Evolutionary conservation across 2,329 filamentous ascomycete genomes (phyloP).

Genomic region (Penicillium digitatum): DNA sequence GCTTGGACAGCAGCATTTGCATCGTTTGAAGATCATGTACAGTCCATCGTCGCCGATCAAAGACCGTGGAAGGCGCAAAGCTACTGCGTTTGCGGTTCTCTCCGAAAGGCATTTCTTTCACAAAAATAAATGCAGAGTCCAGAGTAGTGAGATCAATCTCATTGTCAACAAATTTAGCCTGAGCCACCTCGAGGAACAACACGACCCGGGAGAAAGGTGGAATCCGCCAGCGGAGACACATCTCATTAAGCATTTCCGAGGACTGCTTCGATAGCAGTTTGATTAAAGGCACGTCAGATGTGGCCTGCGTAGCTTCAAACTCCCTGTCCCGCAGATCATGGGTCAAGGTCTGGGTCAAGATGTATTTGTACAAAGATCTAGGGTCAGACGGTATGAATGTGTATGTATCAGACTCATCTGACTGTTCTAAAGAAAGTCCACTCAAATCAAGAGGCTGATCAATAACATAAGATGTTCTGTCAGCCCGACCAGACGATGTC

Average conservation of each 20-base stretch:
- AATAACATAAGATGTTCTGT: constrained; percentile 52
- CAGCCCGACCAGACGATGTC: constrained; percentile 44
- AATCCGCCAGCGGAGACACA: constrained; percentile 83
- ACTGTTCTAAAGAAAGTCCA: constrained; percentile 56
- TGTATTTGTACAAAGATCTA: constrained; percentile 74
- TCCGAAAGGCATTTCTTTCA: constrained; percentile 68
- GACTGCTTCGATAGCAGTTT: constrained; percentile 69
- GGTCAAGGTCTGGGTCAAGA: constrained; percentile 70
- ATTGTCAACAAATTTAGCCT: constrained; percentile 78
- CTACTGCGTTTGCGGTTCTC: constrained; percentile 56
- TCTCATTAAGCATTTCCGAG: constrained; percentile 75
- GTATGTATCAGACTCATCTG: constrained; percentile 58
- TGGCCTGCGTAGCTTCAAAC: constrained; percentile 48
- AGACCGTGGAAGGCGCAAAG: constrained; percentile 44
- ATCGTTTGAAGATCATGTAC: constrained; percentile 66
- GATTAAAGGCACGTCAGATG: constrained; percentile 47
- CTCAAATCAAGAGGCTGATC: constrained; percentile 62
- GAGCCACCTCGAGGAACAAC: constrained; percentile 76
- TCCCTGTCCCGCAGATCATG: constrained; percentile 57
- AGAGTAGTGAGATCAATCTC: constrained; percentile 77
- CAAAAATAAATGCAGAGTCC: constrained; percentile 75
- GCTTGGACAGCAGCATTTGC: constrained; percentile 66
- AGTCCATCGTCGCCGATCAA: constrained; percentile 65
- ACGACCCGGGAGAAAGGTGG: constrained; percentile 77
- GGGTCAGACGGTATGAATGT: constrained; percentile 87